Conservation (phyloP, 768 basidiomycete species). For the Amanita pseudoporphyria region DNA sequence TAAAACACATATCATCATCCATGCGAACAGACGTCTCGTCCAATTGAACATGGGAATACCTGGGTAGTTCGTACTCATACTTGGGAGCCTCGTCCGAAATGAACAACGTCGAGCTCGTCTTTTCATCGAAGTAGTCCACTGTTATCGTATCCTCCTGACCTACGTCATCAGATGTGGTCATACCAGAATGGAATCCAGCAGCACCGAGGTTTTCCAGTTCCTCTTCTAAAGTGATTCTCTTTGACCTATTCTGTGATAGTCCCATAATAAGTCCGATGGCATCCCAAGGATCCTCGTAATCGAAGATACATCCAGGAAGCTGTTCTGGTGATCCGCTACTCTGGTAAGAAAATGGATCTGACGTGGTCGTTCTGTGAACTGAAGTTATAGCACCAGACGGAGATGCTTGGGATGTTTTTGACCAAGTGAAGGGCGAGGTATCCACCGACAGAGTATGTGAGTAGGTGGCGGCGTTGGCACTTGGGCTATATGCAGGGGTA, state of each 20-base stretch:
- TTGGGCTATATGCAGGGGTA: background rate
- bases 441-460: background rate
- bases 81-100: background rate
- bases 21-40: too few relatives aligned
- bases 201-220: background rate
- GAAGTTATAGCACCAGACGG: background rate
- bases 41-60: background rate
- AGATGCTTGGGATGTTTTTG: background rate
- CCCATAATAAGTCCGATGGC: slow-evolving; percentile 6
- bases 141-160: background rate
- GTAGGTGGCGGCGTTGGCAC: background rate
- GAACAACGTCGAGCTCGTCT: background rate
- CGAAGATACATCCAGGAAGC: slow-evolving; percentile 6
- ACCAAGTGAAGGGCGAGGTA: slow-evolving; percentile 3
- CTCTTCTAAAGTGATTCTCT: slow-evolving; percentile 2
- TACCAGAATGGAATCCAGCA: background rate
- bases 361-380: background rate
- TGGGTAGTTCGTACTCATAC: background rate
- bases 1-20: background rate
- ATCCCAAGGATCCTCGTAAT: slow-evolving; percentile 6
- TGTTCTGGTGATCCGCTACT: background rate
- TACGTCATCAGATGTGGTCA: background rate
- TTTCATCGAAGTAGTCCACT: background rate
- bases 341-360: background rate
- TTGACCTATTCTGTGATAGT: background rate